Percentiles rank a stretch among this genome's conserved stretches.
Conservation (phyloP, 148 eudicot species). For the Chenopodium album region DNA sequence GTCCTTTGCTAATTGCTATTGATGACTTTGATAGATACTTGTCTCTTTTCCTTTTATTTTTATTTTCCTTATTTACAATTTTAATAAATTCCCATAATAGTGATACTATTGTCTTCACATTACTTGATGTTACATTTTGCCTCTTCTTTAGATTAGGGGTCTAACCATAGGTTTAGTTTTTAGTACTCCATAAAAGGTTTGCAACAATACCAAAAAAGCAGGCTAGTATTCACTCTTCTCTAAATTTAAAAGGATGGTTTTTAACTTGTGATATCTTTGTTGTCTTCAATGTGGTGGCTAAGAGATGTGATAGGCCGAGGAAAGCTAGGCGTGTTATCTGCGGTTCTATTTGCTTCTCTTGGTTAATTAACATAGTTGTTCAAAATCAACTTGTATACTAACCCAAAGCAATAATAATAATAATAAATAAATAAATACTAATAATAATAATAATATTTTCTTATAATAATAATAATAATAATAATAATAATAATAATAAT, state of each 20-base stretch:
- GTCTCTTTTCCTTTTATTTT: slow-evolving; percentile 20
- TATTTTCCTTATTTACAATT: background rate
- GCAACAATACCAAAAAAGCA: background rate
- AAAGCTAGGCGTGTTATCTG: too few relatives aligned
- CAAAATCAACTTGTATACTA: too few relatives aligned
- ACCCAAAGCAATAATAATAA: too few relatives aligned
- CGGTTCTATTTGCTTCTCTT: too few relatives aligned
- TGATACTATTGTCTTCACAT: slow-evolving; percentile 23
- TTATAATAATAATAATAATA: too few relatives aligned
- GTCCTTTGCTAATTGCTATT: slow-evolving; percentile 28
- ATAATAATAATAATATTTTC: too few relatives aligned
- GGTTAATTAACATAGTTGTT: too few relatives aligned
- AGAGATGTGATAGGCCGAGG: too few relatives aligned
- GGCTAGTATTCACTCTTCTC: background rate
- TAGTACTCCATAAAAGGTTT: background rate
- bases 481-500: too few relatives aligned
- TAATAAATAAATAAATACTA: too few relatives aligned
- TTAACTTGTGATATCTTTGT: background rate
- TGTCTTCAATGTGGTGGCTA: too few relatives aligned
- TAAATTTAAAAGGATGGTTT: background rate
- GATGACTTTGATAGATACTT: slow-evolving; percentile 37
- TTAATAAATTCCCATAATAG: slow-evolving; percentile 2
- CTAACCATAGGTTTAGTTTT: too few relatives aligned
- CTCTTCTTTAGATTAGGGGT: slow-evolving; percentile 1
- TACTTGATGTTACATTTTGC: slow-evolving; percentile 3